Evolutionary conservation across 108 stramenopile genomes (phyloP).

Genomic region (Nitzschia palea): DNA sequence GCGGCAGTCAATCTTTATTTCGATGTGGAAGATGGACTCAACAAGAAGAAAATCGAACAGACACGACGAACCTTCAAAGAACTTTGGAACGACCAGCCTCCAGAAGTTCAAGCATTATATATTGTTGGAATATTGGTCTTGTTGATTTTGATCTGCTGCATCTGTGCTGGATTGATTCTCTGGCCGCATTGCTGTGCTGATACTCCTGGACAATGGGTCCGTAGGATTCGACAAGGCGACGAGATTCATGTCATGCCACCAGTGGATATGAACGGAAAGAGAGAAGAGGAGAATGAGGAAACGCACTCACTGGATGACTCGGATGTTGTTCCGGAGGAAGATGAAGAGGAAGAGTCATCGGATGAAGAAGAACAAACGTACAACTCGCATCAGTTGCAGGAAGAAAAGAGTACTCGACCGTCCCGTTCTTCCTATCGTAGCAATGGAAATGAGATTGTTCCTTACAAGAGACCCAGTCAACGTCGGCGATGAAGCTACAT

Average conservation of each 20-base stretch:
- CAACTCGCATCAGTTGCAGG: not conserved
- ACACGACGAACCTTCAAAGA: not conserved
- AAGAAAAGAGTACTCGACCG: too few relatives aligned
- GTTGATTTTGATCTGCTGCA: slow-evolving; percentile 10
- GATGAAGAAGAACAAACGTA: not conserved
- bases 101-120: not conserved
- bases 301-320: slow-evolving; percentile 9
- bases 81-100: not conserved
- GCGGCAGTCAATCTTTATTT: not conserved
- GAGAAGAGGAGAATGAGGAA: not conserved
- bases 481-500: too few relatives aligned
- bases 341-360: not conserved
- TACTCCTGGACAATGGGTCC: slow-evolving; percentile 4
- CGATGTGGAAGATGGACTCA: slow-evolving; percentile 1
- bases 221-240: not conserved
- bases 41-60: not conserved
- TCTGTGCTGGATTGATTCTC: slow-evolving; percentile 1
- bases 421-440: too few relatives aligned
- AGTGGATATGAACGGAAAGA: not conserved
- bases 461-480: too few relatives aligned
- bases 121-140: slow-evolving; percentile 5
- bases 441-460: too few relatives aligned
- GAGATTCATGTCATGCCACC: slow-evolving; percentile 5
- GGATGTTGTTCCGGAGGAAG: not conserved
- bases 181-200: slow-evolving; percentile 13